Percentiles rank a stretch among this genome's conserved stretches.
Conservation (phyloP, 805 yeast species). For the Isabelozyma pseudorhagii region DNA sequence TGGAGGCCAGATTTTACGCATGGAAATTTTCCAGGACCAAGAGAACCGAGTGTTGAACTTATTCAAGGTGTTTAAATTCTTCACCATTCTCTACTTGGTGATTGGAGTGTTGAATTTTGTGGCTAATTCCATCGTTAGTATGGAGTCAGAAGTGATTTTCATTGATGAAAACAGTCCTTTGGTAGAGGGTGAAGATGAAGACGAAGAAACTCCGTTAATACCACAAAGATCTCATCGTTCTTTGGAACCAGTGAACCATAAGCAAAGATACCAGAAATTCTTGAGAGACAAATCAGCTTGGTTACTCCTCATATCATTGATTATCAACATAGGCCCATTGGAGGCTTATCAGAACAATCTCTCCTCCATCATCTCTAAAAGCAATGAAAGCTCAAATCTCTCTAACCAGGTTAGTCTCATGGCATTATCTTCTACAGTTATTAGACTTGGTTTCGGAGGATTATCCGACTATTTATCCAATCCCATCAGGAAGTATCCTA, state of each 20-base stretch:
- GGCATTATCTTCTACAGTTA: slow-evolving; percentile 65
- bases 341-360: slow-evolving; percentile 83
- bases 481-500: slow-evolving; percentile 20
- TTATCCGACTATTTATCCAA: slow-evolving; percentile 57
- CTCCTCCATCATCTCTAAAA: slow-evolving; percentile 55
- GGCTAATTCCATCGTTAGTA: slow-evolving; percentile 61
- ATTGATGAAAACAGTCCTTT: slow-evolving; percentile 16
- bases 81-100: slow-evolving; percentile 50
- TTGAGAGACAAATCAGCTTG: slow-evolving; percentile 60
- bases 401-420: slow-evolving; percentile 56
- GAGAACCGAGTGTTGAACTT: slow-evolving; percentile 37
- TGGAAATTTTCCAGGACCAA: slow-evolving; percentile 31
- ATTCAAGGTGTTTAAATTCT: slow-evolving; percentile 48
- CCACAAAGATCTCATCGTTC: slow-evolving; percentile 24
- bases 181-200: slow-evolving; percentile 4
- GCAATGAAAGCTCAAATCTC: slow-evolving; percentile 14
- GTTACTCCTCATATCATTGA: slow-evolving; percentile 57
- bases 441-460: slow-evolving; percentile 67
- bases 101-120: slow-evolving; percentile 61
- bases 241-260: slow-evolving; percentile 38
- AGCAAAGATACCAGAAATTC: slow-evolving; percentile 30
- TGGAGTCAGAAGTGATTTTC: slow-evolving; percentile 48
- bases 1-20: slow-evolving; percentile 59
- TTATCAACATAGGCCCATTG: slow-evolving; percentile 75
- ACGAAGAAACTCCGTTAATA: slow-evolving; percentile 20